A percentile compares a stretch with the other conserved stretches of the same genome.
Evolutionary conservation across 31 red algal species (phyloP).

Genomic region (Asparagopsis taxiformis): DNA sequence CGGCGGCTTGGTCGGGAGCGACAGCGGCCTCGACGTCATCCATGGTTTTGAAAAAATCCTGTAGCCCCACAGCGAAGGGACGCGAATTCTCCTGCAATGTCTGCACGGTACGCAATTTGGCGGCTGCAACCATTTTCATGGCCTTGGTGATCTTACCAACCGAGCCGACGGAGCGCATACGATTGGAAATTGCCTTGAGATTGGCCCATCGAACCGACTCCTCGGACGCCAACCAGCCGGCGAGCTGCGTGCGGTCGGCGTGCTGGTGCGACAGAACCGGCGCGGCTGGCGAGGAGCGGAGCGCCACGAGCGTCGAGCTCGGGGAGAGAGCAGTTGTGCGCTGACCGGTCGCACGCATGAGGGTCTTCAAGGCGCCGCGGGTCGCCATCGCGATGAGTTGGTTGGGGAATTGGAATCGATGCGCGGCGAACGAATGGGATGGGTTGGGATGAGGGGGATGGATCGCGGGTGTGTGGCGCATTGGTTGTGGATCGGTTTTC

Average conservation of each 20-base stretch:
- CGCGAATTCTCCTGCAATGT: slow-evolving; percentile 81
- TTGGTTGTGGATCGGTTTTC: background rate
- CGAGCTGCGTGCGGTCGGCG: slow-evolving; percentile 8
- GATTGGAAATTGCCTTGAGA: slow-evolving; percentile 94
- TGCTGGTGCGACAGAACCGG: slow-evolving; percentile 28
- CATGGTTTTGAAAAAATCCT: slow-evolving; percentile 81
- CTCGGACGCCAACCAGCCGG: slow-evolving; percentile 59
- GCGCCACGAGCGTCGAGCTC: slow-evolving; percentile 33
- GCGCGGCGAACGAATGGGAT: background rate
- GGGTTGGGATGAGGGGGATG: background rate
- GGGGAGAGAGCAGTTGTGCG: slow-evolving; percentile 72
- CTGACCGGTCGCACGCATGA: slow-evolving; percentile 74
- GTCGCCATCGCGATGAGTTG: slow-evolving; percentile 69
- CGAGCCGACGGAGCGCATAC: slow-evolving; percentile 93
- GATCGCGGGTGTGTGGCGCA: slow-evolving; percentile 1
- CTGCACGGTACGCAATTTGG: slow-evolving; percentile 92
- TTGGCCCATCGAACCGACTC: slow-evolving; percentile 80
- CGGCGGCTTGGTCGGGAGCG: slow-evolving; percentile 13
- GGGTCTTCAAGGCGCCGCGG: slow-evolving; percentile 57
- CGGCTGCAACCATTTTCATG: slow-evolving; percentile 99
- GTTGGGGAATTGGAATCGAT: background rate
- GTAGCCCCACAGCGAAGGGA: slow-evolving; percentile 87
- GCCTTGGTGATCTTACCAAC: slow-evolving; percentile 99
- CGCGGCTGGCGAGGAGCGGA: slow-evolving; percentile 17
- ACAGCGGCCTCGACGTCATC: slow-evolving; percentile 59